These are phyloP conservation scores for Penicillium sp. DNA, from an alignment of 2,329 filamentous ascomycete species.

Conservation along the genomic window DNA sequence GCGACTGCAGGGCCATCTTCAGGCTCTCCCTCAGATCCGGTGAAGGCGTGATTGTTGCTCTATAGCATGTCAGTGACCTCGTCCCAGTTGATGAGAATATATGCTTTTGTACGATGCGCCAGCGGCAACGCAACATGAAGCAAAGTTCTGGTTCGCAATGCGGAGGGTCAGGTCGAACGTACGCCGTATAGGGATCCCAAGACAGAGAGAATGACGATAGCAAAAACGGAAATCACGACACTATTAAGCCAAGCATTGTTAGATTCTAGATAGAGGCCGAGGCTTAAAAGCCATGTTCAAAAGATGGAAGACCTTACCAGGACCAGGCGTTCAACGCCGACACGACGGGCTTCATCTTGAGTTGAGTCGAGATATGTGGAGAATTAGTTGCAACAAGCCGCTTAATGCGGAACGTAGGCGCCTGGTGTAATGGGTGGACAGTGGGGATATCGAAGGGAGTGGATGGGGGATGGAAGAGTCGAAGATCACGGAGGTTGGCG, in stretches of 20 bases:
- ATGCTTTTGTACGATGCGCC: neutral
- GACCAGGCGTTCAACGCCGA: slow-evolving; percentile 91
- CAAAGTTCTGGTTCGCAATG: neutral
- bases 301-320: slow-evolving; percentile 62
- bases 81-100: neutral
- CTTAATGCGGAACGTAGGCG: neutral
- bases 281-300: neutral
- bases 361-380: slow-evolving; percentile 1
- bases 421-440: neutral
- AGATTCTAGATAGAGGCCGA: slow-evolving; percentile 3
- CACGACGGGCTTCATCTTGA: slow-evolving; percentile 89
- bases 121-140: neutral
- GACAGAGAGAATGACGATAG: slow-evolving; percentile 64
- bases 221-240: slow-evolving; percentile 66
- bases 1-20: slow-evolving; percentile 76
- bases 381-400: neutral
- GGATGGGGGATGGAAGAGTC: slow-evolving; percentile 11
- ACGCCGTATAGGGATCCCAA: slow-evolving; percentile 73
- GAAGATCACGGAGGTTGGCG: slow-evolving; percentile 24
- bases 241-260: slow-evolving; percentile 35
- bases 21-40: slow-evolving; percentile 70
- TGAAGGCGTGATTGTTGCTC: slow-evolving; percentile 76
- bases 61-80: slow-evolving; percentile 28
- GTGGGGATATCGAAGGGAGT: neutral
- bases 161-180: slow-evolving; percentile 30